Conservation (phyloP, 1,139 yeast genomes). For the Suhomyces atakaporum region DNA sequence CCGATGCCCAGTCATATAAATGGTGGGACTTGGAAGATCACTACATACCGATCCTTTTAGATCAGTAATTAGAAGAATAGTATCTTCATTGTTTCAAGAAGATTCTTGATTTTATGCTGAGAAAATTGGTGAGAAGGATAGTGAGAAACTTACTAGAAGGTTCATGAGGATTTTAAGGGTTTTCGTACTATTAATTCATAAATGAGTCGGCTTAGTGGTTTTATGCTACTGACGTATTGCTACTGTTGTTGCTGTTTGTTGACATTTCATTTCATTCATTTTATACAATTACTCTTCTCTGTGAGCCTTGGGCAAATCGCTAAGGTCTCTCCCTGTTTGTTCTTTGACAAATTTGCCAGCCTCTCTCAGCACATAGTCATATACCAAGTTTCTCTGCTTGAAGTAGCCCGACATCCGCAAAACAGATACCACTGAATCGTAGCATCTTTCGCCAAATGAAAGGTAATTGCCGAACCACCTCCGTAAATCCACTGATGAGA, state of each 20-base stretch:
- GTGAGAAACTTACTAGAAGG: too few relatives aligned
- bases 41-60: too few relatives aligned
- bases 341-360: constrained; percentile 35
- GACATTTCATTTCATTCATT: too few relatives aligned
- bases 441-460: constrained; percentile 54
- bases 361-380: constrained; percentile 39
- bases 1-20: constrained; percentile 5
- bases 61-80: too few relatives aligned
- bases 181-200: too few relatives aligned
- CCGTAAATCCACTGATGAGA: constrained; percentile 55
- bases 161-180: too few relatives aligned
- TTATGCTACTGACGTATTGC: too few relatives aligned
- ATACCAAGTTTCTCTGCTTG: constrained; percentile 42
- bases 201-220: too few relatives aligned
- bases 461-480: constrained; percentile 56
- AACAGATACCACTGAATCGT: constrained; percentile 44
- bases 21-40: constrained; percentile 7
- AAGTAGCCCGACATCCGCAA: constrained; percentile 47
- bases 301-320: constrained; percentile 22
- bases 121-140: too few relatives aligned
- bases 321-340: constrained; percentile 35
- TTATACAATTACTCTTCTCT: too few relatives aligned
- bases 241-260: not conserved
- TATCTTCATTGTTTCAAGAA: too few relatives aligned
- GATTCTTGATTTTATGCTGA: too few relatives aligned